Conservation (phyloP, 305 asterid species). For the Caryopteris hybrid region DNA sequence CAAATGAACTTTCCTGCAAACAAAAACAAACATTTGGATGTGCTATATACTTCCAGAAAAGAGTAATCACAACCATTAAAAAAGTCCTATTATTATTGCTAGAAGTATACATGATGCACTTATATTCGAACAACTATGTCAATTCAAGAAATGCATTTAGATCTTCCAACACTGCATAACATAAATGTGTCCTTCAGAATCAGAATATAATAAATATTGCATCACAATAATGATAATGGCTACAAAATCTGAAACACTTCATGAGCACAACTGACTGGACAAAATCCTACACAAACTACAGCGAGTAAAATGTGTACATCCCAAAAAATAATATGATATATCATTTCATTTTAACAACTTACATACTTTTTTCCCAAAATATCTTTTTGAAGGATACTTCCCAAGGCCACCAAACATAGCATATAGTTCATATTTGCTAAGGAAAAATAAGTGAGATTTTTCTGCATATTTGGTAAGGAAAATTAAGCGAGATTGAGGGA, state of each 20-base stretch:
- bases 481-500: not conserved
- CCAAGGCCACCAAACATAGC: not conserved
- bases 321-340: not conserved
- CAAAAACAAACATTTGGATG: not conserved
- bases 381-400: not conserved
- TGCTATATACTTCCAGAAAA: not conserved
- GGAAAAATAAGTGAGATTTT: not conserved
- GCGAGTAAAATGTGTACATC: not conserved
- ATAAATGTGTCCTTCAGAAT: not conserved
- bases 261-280: not conserved
- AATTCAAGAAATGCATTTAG: not conserved
- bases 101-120: not conserved
- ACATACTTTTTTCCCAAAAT: not conserved
- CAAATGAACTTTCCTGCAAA: not conserved
- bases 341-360: not conserved
- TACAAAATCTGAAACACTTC: not conserved
- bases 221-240: not conserved
- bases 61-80: not conserved
- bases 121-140: not conserved
- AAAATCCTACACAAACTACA: not conserved
- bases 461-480: not conserved
- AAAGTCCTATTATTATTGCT: not conserved
- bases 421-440: not conserved
- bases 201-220: not conserved
- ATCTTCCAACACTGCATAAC: not conserved